Base-by-base conservation (phyloP, 495 filamentous ascomycete genomes). In the Immersiella caudata region DNA sequence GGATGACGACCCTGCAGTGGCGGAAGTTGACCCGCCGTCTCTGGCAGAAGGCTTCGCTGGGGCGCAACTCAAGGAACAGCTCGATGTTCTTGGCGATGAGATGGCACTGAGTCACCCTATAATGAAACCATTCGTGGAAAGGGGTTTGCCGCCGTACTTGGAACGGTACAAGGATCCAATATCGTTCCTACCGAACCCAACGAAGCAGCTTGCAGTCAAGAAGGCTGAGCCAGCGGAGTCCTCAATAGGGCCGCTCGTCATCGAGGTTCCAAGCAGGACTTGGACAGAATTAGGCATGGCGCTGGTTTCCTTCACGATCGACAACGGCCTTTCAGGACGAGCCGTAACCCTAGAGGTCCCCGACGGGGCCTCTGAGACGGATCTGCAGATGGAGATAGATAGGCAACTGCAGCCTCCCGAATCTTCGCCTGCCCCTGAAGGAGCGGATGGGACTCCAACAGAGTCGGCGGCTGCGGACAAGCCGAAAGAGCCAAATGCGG, bases 31-130 rank as follows among this genome's bases (percentile, higher is more conserved):
- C 55, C 89, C 92, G 6, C 84, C 93, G 2, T 92, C 92, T 1
- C 78, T 97, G 26, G 94, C 97, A 64, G 94, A 97, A 73, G 88
- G 86, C 3, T 90, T 96, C 67, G 93, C 94, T 0, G 88, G 87
- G 35, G 89, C 95, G 68, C 88, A 94, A 67, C 80, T 99, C 55
- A 88, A 87, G 62, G 82, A 85, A 25, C 82, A 91, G 3, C 81
- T 96, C 7, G 70, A 82, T 60, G 82, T 87, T 27, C 76, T 97
- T 25, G 85, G 85, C n/a, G 95, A 97, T 73, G 80, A 86, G 16
- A 78, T 93, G 26, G 88, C 91, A 16, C 78, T 93, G 33, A 83
- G 83, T 6, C 89, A 91, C 62, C 88, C 88, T 0, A 81, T 87
- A 20, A 90, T 93, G 78, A 84, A 83, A 65, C 83, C 84, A 20